Percentiles rank a stretch among this genome's conserved stretches.
Conservation (phyloP, 2,329 filamentous ascomycete species). For the Ophiobolus disseminans region DNA sequence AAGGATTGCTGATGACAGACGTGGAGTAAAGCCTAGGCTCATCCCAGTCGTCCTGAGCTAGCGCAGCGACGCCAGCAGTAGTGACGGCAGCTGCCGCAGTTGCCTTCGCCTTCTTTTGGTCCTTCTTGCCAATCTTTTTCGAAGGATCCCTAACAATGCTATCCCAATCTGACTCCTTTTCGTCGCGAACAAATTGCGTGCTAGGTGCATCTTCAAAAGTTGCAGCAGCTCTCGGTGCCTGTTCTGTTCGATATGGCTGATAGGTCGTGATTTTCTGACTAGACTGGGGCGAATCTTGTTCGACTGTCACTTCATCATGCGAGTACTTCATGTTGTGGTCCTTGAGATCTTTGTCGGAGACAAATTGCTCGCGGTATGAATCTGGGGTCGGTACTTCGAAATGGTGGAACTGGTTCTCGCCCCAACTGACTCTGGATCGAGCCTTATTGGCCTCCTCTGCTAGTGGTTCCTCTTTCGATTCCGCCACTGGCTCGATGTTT, state of each 20-base stretch:
- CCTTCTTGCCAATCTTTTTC: constrained; percentile 42
- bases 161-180: constrained; percentile 32
- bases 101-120: constrained; percentile 38
- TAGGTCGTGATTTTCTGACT: constrained; percentile 37
- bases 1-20: constrained; percentile 37
- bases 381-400: constrained; percentile 57
- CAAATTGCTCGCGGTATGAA: constrained; percentile 47
- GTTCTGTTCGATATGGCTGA: constrained; percentile 39
- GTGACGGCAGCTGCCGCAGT: constrained; percentile 26
- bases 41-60: constrained; percentile 26
- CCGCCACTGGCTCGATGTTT: constrained; percentile 35
- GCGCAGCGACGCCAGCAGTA: constrained; percentile 26
- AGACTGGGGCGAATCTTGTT: constrained; percentile 43
- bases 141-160: constrained; percentile 29
- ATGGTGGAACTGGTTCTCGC: constrained; percentile 55
- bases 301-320: constrained; percentile 50
- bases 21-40: constrained; percentile 22
- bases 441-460: constrained; percentile 32
- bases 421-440: constrained; percentile 55
- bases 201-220: constrained; percentile 33
- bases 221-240: constrained; percentile 19
- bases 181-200: constrained; percentile 39
- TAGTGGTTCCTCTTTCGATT: constrained; percentile 26
- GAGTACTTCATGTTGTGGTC: constrained; percentile 29
- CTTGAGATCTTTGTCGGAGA: constrained; percentile 41